Conservation (phyloP, 371 early-diverging fungal genomes). For the Lichtheimia ramosa region DNA sequence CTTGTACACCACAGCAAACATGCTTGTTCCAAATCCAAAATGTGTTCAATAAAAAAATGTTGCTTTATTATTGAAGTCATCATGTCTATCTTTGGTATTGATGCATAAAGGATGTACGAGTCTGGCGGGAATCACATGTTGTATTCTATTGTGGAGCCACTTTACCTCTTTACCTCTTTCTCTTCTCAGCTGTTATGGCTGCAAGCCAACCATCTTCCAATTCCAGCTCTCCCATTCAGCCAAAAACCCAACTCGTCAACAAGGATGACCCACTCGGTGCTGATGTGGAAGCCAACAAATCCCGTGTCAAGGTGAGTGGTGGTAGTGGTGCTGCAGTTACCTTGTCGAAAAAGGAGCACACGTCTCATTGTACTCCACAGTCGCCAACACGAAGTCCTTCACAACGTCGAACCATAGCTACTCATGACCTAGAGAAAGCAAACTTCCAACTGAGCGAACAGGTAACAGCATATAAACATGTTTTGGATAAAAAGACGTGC, state of each 20-base stretch:
- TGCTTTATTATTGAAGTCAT: too few species aligned
- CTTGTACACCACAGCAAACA: too few species aligned
- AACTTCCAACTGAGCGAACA: conserved; percentile 43
- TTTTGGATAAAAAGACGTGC: too few species aligned
- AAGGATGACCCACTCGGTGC: conserved; percentile 9
- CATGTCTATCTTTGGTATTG: too few species aligned
- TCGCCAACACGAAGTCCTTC: background rate
- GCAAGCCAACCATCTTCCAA: background rate
- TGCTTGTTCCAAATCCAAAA: too few species aligned
- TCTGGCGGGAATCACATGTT: too few species aligned
- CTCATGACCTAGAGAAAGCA: conserved; percentile 9
- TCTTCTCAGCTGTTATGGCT: background rate
- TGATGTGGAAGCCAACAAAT: conserved; percentile 2
- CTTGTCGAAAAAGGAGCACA: background rate
- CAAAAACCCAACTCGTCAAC: conserved; percentile 2
- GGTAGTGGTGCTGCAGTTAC: background rate
- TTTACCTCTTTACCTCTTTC: background rate
- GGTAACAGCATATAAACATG: conserved; percentile 5
- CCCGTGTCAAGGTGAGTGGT: conserved; percentile 7
- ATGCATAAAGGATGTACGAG: too few species aligned
- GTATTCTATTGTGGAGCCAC: too few species aligned
- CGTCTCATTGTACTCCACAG: background rate
- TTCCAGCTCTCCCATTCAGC: conserved; percentile 6
- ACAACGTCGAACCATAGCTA: background rate
- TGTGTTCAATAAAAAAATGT: too few species aligned